Evolutionary conservation across 352 stramenopile species (phyloP), one percentile per base, ranked within the genome.

Genomic region (Globisporangium abappressorium): DNA sequence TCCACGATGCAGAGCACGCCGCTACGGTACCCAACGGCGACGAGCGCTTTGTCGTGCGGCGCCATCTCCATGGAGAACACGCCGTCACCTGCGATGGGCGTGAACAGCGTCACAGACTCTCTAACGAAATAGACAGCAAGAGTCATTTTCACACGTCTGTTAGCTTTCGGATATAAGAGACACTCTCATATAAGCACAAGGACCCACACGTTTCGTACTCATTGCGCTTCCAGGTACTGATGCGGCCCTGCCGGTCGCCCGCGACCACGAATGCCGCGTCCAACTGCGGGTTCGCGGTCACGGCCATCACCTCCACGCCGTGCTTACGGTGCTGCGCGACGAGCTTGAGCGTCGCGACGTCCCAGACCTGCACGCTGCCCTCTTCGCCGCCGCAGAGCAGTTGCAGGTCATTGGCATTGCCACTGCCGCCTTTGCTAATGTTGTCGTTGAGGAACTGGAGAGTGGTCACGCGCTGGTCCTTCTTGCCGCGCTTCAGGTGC

Each of bases 301-400:
- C 49, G 0, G 86, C 84, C 55, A 75, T 87, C 59, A 93, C 72
- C 49, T 90, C 80, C 1, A 64, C 71, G 70, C 72, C 77, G 71
- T 94, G 86, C 64, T 90, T 90, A 33, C 73, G 72, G 55, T 94
- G 84, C 64, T 92, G 82, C 53, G 87, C 81, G 4, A 92, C 75
- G 60, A 89, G 65, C 43, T 63, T 66, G 46, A 76, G 54, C 9
- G 72, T 75, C 28, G 72, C 56, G 12, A 89, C 75, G 67, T 94
- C 79, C 86, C 86, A 94, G 34, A 94, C 74, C 72, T 94, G 86
- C 33, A 94, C 79, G 33, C 77, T 72, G 28, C 82, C 86, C 72
- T 91, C 86, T 62, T 94, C 86, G 36, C 82, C 84, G 4, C 70
- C 76, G 41, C 82, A 91, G 38, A 90, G 66, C 11, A 94, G 20